These are phyloP conservation scores for Fusarium temperatum DNA, from an alignment of 2,329 filamentous ascomycete genomes.

Conservation along the genomic window DNA sequence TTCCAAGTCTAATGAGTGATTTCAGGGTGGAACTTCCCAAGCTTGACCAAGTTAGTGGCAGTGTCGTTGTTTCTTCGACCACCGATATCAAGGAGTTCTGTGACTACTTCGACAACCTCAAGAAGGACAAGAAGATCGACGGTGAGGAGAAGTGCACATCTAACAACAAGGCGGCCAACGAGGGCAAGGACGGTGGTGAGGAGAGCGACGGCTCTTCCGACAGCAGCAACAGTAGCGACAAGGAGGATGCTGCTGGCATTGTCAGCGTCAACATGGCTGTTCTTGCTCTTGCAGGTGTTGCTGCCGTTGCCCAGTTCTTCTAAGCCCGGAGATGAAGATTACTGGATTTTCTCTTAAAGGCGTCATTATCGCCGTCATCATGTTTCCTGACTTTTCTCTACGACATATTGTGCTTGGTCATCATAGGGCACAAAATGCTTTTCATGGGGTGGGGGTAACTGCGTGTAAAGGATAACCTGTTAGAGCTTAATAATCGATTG, in stretches of 20 bases:
- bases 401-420: constrained; percentile 48
- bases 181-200: constrained; percentile 49
- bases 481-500: constrained; percentile 58
- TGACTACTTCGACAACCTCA: constrained; percentile 58
- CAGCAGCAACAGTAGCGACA: constrained; percentile 39
- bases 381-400: constrained; percentile 49
- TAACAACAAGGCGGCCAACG: constrained; percentile 63
- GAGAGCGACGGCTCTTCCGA: constrained; percentile 38
- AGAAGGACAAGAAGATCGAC: constrained; percentile 51
- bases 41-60: constrained; percentile 74
- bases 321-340: constrained; percentile 50
- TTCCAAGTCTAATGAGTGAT: not conserved
- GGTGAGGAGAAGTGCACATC: constrained; percentile 60
- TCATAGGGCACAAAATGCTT: constrained; percentile 41
- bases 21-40: constrained; percentile 75
- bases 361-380: constrained; percentile 48
- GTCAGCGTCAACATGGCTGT: constrained; percentile 58
- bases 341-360: constrained; percentile 43
- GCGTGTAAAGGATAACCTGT: constrained; percentile 47
- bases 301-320: constrained; percentile 61
- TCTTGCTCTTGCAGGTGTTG: constrained; percentile 58
- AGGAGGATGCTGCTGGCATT: constrained; percentile 56
- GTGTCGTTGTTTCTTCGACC: constrained; percentile 75
- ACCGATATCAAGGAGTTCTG: constrained; percentile 67
- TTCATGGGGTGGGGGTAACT: constrained; percentile 39